These are phyloP conservation scores for Durusdinium trenchii DNA, from an alignment of 73 alveolate species.

Conservation along the genomic window DNA sequence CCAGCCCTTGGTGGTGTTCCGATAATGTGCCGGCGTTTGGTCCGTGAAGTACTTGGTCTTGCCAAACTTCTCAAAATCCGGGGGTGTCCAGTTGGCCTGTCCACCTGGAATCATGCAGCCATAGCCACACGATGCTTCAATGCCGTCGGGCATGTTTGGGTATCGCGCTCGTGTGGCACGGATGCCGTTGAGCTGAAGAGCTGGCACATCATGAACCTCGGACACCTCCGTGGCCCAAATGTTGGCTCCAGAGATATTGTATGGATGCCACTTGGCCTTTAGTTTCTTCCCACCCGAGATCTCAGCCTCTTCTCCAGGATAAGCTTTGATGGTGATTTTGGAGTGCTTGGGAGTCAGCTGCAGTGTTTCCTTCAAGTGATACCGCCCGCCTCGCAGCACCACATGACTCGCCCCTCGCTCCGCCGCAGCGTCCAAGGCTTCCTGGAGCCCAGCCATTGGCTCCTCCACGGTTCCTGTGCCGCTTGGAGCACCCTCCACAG, in stretches of 20 bases:
- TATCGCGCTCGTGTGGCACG: constrained; percentile 63
- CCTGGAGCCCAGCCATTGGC: no score
- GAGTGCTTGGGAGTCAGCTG: no score
- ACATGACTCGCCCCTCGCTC: no score
- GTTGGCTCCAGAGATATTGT: constrained; percentile 17
- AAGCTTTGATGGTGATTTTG: not conserved
- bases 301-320: constrained; percentile 30
- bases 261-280: constrained; percentile 40
- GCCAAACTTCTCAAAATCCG: constrained; percentile 32
- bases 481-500: no score
- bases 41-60: not conserved
- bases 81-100: constrained; percentile 47
- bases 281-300: constrained; percentile 26
- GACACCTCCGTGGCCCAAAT: no score
- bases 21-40: constrained; percentile 26
- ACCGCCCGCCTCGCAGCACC: no score
- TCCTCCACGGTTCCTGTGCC: no score
- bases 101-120: constrained; percentile 51
- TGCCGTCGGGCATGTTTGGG: constrained; percentile 61
- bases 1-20: constrained; percentile 42
- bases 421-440: no score
- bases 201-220: not conserved
- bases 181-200: constrained; percentile 19
- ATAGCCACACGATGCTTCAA: constrained; percentile 34
- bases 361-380: no score